Evolutionary conservation across 2,329 filamentous ascomycete genomes (phyloP).

Genomic region (Cordyceps cicadae): DNA sequence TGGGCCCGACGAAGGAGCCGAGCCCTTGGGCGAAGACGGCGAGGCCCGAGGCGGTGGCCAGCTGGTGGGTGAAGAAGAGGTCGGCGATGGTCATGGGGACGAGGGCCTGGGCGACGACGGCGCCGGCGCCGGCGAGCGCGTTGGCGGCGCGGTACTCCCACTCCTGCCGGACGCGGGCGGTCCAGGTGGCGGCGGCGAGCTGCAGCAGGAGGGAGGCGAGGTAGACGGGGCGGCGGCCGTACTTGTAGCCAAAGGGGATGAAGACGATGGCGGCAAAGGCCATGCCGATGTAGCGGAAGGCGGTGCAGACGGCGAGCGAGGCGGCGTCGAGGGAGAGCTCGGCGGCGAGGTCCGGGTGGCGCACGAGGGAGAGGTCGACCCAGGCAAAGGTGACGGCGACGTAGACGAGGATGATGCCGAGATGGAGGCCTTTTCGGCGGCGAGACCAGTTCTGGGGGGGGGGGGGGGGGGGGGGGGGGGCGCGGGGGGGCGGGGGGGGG

Average conservation of each 20-base stretch:
- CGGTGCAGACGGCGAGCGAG: neutral
- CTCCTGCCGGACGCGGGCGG: neutral
- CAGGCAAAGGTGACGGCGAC: neutral
- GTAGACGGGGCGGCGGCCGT: constrained; percentile 1
- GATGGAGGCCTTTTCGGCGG: constrained; percentile 1
- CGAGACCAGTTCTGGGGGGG: neutral
- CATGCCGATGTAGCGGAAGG: neutral
- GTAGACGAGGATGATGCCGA: constrained; percentile 1
- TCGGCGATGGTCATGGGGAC: constrained; percentile 9
- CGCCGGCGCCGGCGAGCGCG: neutral
- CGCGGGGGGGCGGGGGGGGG: too few species aligned
- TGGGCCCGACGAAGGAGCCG: neutral
- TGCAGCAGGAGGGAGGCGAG: neutral
- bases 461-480: too few species aligned
- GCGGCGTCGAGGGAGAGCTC: neutral
- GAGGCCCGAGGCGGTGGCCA: neutral
- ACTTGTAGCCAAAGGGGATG: constrained; percentile 3
- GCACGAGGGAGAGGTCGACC: neutral
- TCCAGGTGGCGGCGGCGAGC: neutral
- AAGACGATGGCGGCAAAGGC: neutral
- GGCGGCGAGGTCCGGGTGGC: neutral
- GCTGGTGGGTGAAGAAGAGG: constrained; percentile 8
- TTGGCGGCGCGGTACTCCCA: neutral
- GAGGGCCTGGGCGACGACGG: neutral
- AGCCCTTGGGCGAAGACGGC: neutral